Evolutionary conservation across 2,329 filamentous ascomycete genomes (phyloP), one percentile per base, ranked within the genome.

Genomic region (Thielaviopsis ethacetica): DNA sequence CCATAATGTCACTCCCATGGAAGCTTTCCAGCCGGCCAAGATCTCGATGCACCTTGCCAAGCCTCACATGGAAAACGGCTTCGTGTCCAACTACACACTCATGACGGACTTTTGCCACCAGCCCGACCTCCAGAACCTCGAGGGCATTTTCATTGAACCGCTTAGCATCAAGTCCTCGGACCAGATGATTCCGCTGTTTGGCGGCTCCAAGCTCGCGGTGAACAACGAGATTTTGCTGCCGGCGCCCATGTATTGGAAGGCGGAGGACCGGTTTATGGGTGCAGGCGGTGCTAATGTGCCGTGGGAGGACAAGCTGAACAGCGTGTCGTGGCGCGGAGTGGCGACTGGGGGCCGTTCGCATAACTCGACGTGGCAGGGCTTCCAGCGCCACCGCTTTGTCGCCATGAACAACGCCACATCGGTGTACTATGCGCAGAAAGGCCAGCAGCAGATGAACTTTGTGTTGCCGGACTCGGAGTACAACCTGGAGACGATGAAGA

Each of bases 361-460:
- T 63, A 65, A 74, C 67, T 64, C 76, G 27, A 88, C 83, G 64
- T 90, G 86, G 86, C 78, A 74, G 12, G 78, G 81, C 0, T 89
- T 88, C 65, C 85, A 90, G 63, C 80, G 86, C 3, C 86, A 89
- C 66, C 83, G 86, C 1, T 87, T 90, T 66, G 77, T 88, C 1
- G 75, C 81, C 53, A 85, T 89, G 82, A 78, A 83, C 65, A 89
- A 90, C 64, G 78, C 74, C 12, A 85, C 83, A 7, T 76, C 75
- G 59, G 72, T 86, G 3, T 65, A 66, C 5, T 66, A 69, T 6
- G 78, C 77, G 2, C 78, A 84, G 63, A 65, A 69, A 2, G 70
- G 70, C 13, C 69, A 73, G 61, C 63, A 67, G 3, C 70, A 77
- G 0, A 67, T 74, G 60, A 83, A 83, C 67, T 83, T 81, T 63